These are phyloP conservation scores for Clarkia xantiana DNA, from an alignment of 345 rosid genomes.

Conservation along the genomic window DNA sequence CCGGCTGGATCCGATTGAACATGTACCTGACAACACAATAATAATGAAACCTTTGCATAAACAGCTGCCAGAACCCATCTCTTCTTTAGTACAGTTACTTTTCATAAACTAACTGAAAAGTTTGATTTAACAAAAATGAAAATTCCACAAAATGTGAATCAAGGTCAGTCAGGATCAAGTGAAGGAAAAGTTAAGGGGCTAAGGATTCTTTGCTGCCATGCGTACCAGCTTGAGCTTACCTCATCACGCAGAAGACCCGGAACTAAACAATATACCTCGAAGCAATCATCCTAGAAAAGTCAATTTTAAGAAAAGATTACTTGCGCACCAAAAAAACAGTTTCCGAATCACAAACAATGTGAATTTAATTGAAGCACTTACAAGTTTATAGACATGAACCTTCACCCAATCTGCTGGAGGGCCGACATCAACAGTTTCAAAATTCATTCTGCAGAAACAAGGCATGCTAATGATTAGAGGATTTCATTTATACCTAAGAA, in stretches of 20 bases:
- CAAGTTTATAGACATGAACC: constrained; percentile 44
- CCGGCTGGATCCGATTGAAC: constrained; percentile 74
- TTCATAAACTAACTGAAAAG: not conserved
- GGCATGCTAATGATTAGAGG: not conserved
- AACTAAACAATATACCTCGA: constrained; percentile 52
- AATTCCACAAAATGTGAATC: too few species aligned
- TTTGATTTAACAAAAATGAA: too few species aligned
- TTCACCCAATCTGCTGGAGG: constrained; percentile 73
- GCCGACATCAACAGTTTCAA: constrained; percentile 35
- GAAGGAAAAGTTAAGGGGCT: too few species aligned
- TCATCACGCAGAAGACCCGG: constrained; percentile 66
- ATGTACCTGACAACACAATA: constrained; percentile 30
- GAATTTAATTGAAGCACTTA: constrained; percentile 16
- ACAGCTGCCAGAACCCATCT: too few species aligned
- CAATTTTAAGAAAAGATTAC: not conserved
- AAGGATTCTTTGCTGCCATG: too few species aligned
- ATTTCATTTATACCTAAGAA: too few species aligned
- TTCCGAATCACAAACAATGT: not conserved
- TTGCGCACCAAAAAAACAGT: not conserved
- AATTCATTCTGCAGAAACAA: constrained; percentile 23
- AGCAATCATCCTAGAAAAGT: constrained; percentile 40
- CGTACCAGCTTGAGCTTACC: constrained; percentile 15
- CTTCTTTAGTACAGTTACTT: not conserved
- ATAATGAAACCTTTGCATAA: not conserved
- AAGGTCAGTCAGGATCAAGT: too few species aligned